Conservation (phyloP, 1,284 basidiomycete genomes). For the Cryptococcus amylolentus region DNA sequence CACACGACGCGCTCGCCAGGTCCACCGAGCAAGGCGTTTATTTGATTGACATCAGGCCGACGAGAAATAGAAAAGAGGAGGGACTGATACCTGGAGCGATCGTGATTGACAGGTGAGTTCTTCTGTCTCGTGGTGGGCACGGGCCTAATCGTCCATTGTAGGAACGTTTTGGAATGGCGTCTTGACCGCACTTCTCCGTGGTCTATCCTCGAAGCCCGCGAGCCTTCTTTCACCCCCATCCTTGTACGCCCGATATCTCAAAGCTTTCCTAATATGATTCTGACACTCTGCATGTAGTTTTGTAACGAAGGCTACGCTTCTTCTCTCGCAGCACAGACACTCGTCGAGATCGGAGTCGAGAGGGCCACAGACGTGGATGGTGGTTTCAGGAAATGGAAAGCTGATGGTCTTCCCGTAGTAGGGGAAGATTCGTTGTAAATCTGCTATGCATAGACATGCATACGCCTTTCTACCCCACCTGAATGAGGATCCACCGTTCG, state of each 20-base stretch:
- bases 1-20: too few species aligned
- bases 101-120: slow-evolving; percentile 8
- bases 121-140: neutral
- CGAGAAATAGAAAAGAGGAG: neutral
- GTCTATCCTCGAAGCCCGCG: slow-evolving; percentile 1
- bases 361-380: slow-evolving; percentile 7
- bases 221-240: slow-evolving; percentile 4
- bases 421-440: too few species aligned
- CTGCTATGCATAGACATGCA: too few species aligned
- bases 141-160: neutral
- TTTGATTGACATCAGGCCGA: slow-evolving; percentile 7
- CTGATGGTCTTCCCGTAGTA: slow-evolving; percentile 2
- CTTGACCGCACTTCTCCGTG: slow-evolving; percentile 9
- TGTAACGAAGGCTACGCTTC: slow-evolving; percentile 13
- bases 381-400: slow-evolving; percentile 10
- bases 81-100: slow-evolving; percentile 8
- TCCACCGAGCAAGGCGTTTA: neutral
- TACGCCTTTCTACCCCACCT: neutral
- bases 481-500: neutral
- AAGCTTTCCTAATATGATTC: neutral
- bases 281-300: neutral
- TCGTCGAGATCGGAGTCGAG: slow-evolving; percentile 1
- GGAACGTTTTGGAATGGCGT: slow-evolving; percentile 12
- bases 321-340: slow-evolving; percentile 3
- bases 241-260: neutral